Percentiles rank a stretch among this genome's conserved stretches.
Conservation (phyloP, 768 basidiomycete genomes). For the Suillus lakei region DNA sequence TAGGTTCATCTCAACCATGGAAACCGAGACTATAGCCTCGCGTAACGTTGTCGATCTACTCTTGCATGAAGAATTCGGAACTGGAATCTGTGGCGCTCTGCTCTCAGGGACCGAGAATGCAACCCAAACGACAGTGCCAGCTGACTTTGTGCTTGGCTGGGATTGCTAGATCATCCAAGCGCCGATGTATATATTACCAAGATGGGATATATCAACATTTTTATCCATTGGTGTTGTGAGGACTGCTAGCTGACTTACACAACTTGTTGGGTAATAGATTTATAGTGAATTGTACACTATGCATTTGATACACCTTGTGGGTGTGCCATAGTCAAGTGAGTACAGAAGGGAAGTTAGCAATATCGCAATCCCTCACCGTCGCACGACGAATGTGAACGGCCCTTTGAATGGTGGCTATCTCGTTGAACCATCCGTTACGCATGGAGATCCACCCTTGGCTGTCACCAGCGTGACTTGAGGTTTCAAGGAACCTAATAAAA, state of each 20-base stretch:
- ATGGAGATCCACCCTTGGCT: neutral
- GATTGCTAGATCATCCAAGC: conserved; percentile 56
- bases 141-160: conserved; percentile 71
- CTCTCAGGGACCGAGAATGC: conserved; percentile 30
- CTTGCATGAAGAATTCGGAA: conserved; percentile 71
- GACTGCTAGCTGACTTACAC: neutral
- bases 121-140: conserved; percentile 21
- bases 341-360: neutral
- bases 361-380: neutral
- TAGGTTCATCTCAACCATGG: conserved; percentile 92
- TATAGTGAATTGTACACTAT: neutral
- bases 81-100: conserved; percentile 66
- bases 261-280: neutral
- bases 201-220: neutral
- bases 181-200: neutral
- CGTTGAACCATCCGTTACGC: neutral
- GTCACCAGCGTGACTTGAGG: neutral
- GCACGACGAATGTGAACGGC: neutral
- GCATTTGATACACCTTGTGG: neutral
- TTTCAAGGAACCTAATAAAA: neutral
- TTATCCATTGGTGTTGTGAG: neutral
- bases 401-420: neutral
- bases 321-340: neutral
- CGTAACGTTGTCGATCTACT: conserved; percentile 85
- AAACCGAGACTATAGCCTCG: conserved; percentile 85